phyloP scores from a whole-genome alignment of 2,329 filamentous ascomycete species.

The Fusarium sarcochroum region DNA sequence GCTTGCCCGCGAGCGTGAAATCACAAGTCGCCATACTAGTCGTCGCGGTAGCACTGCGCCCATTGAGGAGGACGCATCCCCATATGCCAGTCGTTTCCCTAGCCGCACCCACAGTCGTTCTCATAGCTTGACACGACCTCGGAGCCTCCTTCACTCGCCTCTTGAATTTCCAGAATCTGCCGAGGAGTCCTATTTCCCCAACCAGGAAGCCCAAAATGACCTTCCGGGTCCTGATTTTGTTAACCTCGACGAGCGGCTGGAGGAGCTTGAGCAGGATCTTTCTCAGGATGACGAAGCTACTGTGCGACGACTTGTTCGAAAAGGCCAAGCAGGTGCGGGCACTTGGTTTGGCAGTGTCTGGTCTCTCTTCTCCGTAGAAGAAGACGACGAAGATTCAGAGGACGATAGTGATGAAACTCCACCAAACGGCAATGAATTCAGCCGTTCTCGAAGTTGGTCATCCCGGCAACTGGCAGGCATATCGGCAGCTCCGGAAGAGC shows the following conservation, averaged over 20 bases:
- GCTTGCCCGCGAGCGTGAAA: conserved; percentile 64
- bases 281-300: conserved; percentile 70
- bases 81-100: conserved; percentile 60
- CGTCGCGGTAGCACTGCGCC: conserved; percentile 61
- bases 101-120: conserved; percentile 60
- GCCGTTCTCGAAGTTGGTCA: conserved; percentile 52
- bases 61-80: conserved; percentile 55
- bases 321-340: conserved; percentile 65
- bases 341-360: conserved; percentile 74
- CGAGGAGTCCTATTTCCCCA: conserved; percentile 45
- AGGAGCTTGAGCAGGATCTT: conserved; percentile 66
- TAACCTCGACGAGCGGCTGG: conserved; percentile 71
- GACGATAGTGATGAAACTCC: conserved; percentile 56
- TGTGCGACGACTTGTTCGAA: conserved; percentile 69
- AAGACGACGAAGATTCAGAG: conserved; percentile 68
- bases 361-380: conserved; percentile 73
- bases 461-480: conserved; percentile 59
- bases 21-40: conserved; percentile 63
- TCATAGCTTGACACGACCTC: conserved; percentile 53
- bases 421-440: conserved; percentile 48
- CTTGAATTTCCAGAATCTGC: conserved; percentile 54
- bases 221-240: conserved; percentile 73
- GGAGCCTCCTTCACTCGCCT: conserved; percentile 61
- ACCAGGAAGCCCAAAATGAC: conserved; percentile 50
- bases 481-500: conserved; percentile 59